Conservation (phyloP, 352 stramenopile species). For the Pythium vanterpoolii region DNA sequence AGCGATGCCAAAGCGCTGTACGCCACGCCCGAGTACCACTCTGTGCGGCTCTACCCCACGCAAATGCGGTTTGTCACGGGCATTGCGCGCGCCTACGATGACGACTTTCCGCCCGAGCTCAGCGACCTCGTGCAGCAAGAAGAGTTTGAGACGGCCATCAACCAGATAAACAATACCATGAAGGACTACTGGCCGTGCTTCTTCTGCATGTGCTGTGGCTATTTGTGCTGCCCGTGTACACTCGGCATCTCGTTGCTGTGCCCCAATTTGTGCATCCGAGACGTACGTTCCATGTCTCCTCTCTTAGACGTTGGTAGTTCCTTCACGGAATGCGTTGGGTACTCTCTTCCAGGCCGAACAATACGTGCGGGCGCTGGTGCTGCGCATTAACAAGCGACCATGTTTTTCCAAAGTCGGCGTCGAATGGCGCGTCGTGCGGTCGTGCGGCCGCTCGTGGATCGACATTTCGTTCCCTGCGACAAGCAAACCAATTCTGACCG, state of each 20-base stretch:
- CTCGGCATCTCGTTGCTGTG: slow-evolving; percentile 61
- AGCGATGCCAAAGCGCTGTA: slow-evolving; percentile 6
- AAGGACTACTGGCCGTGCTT: slow-evolving; percentile 79
- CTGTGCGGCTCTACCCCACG: slow-evolving; percentile 50
- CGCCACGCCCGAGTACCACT: slow-evolving; percentile 24
- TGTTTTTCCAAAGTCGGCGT: slow-evolving; percentile 57
- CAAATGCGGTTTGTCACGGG: slow-evolving; percentile 71
- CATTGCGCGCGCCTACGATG: slow-evolving; percentile 65
- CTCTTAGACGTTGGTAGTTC: no score
- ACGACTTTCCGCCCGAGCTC: slow-evolving; percentile 64
- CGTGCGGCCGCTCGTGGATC: slow-evolving; percentile 64
- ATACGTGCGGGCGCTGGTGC: slow-evolving; percentile 56
- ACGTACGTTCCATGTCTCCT: slow-evolving; percentile 46
- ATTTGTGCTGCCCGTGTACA: slow-evolving; percentile 62
- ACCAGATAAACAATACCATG: slow-evolving; percentile 85
- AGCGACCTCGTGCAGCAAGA: slow-evolving; percentile 42
- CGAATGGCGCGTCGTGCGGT: slow-evolving; percentile 56
- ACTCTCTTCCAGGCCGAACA: slow-evolving; percentile 45
- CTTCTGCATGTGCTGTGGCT: slow-evolving; percentile 72
- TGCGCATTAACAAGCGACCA: slow-evolving; percentile 55
- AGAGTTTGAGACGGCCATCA: slow-evolving; percentile 71
- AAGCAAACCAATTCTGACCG: slow-evolving; percentile 25
- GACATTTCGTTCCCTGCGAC: slow-evolving; percentile 58
- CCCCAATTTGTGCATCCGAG: slow-evolving; percentile 70
- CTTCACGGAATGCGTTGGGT: no score